Evolutionary conservation across 495 filamentous ascomycete genomes (phyloP), one percentile per base, ranked within the genome.

Genomic region (Penicillium cosmopolitanum): DNA sequence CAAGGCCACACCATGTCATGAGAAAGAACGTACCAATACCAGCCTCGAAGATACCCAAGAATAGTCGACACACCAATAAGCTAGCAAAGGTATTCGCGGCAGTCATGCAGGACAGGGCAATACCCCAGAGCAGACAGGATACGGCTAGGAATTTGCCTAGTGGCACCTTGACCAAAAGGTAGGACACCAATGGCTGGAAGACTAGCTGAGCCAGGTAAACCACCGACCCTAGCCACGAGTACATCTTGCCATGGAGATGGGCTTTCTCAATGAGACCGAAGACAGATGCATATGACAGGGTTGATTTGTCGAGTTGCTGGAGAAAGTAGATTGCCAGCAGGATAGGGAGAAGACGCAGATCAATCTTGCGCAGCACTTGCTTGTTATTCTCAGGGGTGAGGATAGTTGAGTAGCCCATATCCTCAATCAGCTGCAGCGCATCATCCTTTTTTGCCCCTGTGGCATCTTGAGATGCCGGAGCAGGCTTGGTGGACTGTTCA

Each of bases 31-130:
- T 23, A 78, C 75, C 73, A 48, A 78, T 68, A n/a, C 74, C 74
- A 9, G 75, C 71, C 61, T 90, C 88, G 66, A 88, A 89, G 18
- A 84, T 72, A 19, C 88, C 88, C 5, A 89, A 72, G 23, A 90
- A 76, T 21, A 85, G 81, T 9, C 87, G 81, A 33, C 84, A 84
- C 12, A 77, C 72, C 31, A 87, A 68, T 19, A 90, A 68, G 0
- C 78, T 80, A 4, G 68, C 62, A 62, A 89, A 89, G 51, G 69
- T 79, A 21, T 75, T 78, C 42, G 81, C 82, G 1, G 84, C 81
- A 1, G 86, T 70, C 86, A 71, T 86, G 74, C 71, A 80, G 62
- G 62, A 77, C 72, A 88, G 64, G 31, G 80, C 66, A 9, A 77
- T 69, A 2, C 86, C 86, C 87, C 86, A 89, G 11, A 81, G 71